These are phyloP conservation scores for Penicillium sp. DNA, from an alignment of 2,329 filamentous ascomycete genomes.

Conservation along the genomic window DNA sequence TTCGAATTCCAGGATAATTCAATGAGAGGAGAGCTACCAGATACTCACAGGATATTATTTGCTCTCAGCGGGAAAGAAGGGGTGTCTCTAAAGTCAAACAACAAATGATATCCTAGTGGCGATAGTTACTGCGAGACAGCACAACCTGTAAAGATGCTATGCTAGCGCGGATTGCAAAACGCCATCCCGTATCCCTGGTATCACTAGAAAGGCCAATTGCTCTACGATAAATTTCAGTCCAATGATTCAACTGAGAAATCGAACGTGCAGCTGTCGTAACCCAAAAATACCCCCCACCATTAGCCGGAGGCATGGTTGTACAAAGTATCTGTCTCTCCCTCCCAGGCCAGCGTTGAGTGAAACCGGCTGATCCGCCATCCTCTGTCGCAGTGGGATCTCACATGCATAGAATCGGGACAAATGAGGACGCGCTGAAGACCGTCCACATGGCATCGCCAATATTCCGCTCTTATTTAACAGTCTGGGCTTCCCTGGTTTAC, in stretches of 20 bases:
- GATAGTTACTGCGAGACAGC: no score
- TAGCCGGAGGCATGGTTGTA: constrained; percentile 6
- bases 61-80: no score
- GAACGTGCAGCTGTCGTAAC: not conserved
- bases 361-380: constrained; percentile 11
- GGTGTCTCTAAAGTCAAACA: no score
- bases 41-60: no score
- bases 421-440: not conserved
- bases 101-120: no score
- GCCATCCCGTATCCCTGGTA: not conserved
- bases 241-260: not conserved
- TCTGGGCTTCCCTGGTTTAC: not conserved
- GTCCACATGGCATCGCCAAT: constrained; percentile 19
- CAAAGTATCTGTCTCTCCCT: constrained; percentile 1
- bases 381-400: constrained; percentile 9
- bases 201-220: not conserved
- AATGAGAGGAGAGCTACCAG: no score
- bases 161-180: not conserved
- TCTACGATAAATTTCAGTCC: not conserved
- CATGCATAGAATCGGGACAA: constrained; percentile 5
- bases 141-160: not conserved
- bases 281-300: constrained; percentile 8
- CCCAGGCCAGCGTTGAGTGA: constrained; percentile 4
- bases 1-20: no score
- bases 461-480: constrained; percentile 5